Conservation (phyloP, 1,284 basidiomycete species). For the Pseudozyma tsukubaensis region DNA sequence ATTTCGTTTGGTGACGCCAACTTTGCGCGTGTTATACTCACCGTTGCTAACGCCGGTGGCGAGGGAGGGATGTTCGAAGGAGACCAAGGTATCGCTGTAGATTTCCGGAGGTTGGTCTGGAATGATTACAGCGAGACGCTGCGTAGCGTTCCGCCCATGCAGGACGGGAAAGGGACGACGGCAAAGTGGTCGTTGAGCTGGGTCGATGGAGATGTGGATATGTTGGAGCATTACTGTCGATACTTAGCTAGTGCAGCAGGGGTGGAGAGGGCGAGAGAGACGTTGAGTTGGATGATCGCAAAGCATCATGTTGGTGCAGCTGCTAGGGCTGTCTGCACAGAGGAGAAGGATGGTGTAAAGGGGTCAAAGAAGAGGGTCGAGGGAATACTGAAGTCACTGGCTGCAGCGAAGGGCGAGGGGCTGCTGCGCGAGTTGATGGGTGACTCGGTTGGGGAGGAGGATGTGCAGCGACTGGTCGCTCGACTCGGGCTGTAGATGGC, state of each 20-base stretch:
- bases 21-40: constrained; percentile 82
- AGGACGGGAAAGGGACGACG: background rate
- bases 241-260: constrained; percentile 67
- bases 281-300: constrained; percentile 78
- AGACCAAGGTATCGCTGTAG: constrained; percentile 77
- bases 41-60: constrained; percentile 70
- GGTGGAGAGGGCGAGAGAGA: constrained; percentile 66
- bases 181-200: constrained; percentile 78
- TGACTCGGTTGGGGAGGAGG: background rate
- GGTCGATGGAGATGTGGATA: constrained; percentile 76
- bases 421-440: constrained; percentile 19
- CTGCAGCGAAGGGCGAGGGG: constrained; percentile 15
- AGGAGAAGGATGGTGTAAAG: background rate
- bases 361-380: constrained; percentile 9
- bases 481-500: background rate
- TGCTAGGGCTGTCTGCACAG: background rate
- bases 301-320: constrained; percentile 76
- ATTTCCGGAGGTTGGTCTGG: constrained; percentile 89
- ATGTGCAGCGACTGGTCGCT: constrained; percentile 12
- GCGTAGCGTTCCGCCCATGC: constrained; percentile 45
- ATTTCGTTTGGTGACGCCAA: constrained; percentile 85
- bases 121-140: constrained; percentile 77
- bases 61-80: constrained; percentile 24
- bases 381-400: constrained; percentile 19
- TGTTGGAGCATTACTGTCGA: constrained; percentile 73